phyloP scores from a whole-genome alignment of 345 rosid species.

The Geranium rotundifolium region DNA sequence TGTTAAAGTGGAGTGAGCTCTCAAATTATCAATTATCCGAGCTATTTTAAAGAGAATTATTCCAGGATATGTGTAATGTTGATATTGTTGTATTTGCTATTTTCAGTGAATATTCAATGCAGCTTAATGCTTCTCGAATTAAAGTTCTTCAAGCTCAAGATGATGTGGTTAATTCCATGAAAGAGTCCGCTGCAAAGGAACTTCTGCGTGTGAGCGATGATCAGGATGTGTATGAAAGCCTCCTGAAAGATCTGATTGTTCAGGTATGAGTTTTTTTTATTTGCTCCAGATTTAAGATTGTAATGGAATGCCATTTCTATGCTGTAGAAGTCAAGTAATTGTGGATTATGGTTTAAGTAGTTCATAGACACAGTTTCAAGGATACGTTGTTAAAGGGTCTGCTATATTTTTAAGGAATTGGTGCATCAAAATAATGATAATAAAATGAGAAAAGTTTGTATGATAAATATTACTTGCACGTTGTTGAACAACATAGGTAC shows the following conservation, averaged over 20 bases:
- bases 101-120: slow-evolving; percentile 93
- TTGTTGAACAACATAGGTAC: background rate
- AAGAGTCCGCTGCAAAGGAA: slow-evolving; percentile 63
- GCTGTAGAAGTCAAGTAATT: background rate
- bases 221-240: slow-evolving; percentile 46
- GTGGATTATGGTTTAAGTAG: background rate
- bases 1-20: too few relatives aligned
- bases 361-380: background rate
- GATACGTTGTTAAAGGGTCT: background rate
- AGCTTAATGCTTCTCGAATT: slow-evolving; percentile 91
- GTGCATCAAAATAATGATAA: background rate
- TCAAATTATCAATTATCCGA: too few relatives aligned
- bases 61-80: background rate
- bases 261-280: slow-evolving; percentile 40
- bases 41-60: too few relatives aligned
- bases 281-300: background rate
- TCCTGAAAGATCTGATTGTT: slow-evolving; percentile 74
- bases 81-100: slow-evolving; percentile 4
- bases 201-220: slow-evolving; percentile 58
- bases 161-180: slow-evolving; percentile 83
- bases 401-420: background rate
- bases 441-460: too few relatives aligned
- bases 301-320: background rate
- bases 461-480: background rate
- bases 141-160: slow-evolving; percentile 96